A percentile compares a stretch with the other conserved stretches of the same genome.
Conservation (phyloP, 805 yeast species). For the Ogataea nonfermentans region DNA sequence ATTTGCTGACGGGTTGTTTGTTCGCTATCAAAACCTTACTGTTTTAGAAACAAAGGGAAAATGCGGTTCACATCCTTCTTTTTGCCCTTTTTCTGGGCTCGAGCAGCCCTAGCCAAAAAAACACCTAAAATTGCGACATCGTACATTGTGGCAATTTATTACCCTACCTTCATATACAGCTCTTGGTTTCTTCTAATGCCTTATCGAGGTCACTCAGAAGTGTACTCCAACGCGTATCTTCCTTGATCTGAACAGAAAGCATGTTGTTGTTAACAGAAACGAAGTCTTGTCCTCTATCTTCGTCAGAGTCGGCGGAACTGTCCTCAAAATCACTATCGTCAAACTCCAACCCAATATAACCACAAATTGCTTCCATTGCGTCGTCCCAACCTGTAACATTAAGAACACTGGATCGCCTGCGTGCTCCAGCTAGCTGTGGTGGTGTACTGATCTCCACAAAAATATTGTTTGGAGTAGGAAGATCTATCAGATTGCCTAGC, state of each 20-base stretch:
- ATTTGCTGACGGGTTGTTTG: not conserved
- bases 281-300: slow-evolving; percentile 4
- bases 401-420: slow-evolving; percentile 18
- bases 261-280: not conserved
- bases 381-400: slow-evolving; percentile 35
- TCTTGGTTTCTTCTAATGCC: slow-evolving; percentile 24
- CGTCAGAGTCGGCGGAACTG: slow-evolving; percentile 19
- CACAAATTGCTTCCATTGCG: slow-evolving; percentile 36
- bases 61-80: not conserved
- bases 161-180: slow-evolving; percentile 1
- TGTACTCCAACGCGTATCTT: slow-evolving; percentile 19
- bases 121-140: not conserved
- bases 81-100: not conserved
- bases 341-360: slow-evolving; percentile 32
- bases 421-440: slow-evolving; percentile 9
- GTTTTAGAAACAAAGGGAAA: too few relatives aligned
- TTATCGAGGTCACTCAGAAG: slow-evolving; percentile 23
- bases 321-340: slow-evolving; percentile 34
- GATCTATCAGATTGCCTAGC: slow-evolving; percentile 14
- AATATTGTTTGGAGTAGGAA: slow-evolving; percentile 23
- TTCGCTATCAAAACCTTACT: too few relatives aligned
- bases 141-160: not conserved
- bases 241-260: slow-evolving; percentile 2
- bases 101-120: not conserved
- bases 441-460: slow-evolving; percentile 30